Conservation (phyloP, 2,329 filamentous ascomycete genomes). For the Claviceps pazoutovae region DNA sequence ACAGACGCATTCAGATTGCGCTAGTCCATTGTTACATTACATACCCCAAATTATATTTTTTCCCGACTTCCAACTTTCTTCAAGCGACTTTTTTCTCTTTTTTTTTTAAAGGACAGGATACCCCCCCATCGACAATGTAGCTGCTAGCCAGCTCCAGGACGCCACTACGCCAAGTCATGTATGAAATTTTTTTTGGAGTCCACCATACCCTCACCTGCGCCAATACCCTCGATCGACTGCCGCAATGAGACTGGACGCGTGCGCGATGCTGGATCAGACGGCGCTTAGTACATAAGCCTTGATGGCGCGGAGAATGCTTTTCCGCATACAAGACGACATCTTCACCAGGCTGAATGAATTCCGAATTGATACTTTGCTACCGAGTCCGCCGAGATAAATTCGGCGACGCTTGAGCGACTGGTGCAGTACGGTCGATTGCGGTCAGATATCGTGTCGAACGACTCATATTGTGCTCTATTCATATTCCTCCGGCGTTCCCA, state of each 20-base stretch:
- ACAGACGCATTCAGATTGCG: background rate
- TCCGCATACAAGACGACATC: background rate
- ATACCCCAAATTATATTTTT: background rate
- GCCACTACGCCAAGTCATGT: background rate
- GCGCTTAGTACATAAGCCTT: background rate
- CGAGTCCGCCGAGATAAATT: background rate
- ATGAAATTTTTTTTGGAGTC: background rate
- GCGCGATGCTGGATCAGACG: background rate
- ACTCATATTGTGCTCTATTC: no score
- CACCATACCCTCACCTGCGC: background rate
- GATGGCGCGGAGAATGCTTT: background rate
- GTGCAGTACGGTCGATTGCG: background rate
- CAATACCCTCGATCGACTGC: background rate
- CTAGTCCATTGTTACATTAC: background rate
- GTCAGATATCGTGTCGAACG: background rate
- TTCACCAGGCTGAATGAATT: background rate
- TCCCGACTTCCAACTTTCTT: no score
- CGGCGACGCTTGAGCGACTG: background rate
- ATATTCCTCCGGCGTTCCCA: no score
- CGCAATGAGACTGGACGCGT: background rate
- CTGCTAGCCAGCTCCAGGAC: background rate
- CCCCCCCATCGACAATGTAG: background rate
- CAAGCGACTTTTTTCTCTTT: background rate
- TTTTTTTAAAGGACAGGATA: slow-evolving; percentile 1
- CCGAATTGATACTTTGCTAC: background rate